These are phyloP conservation scores for Fusarium succisae DNA, from an alignment of 2,329 filamentous ascomycete genomes.

Conservation along the genomic window DNA sequence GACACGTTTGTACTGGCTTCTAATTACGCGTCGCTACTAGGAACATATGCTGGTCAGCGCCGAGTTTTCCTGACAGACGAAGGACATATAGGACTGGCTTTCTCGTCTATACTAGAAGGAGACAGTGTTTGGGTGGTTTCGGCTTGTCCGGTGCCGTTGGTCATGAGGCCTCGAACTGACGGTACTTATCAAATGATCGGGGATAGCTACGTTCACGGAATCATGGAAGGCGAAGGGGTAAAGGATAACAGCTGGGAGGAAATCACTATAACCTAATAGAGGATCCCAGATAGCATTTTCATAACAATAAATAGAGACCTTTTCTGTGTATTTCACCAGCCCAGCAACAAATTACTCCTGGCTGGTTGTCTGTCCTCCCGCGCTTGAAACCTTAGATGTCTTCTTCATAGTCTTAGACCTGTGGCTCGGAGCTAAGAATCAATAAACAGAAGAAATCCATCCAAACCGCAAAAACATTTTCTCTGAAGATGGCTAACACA, in stretches of 20 bases:
- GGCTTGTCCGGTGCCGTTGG: background rate
- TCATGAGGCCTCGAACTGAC: background rate
- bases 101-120: background rate
- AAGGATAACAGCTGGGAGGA: background rate
- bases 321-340: fast-evolving
- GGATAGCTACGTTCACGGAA: background rate
- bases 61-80: background rate
- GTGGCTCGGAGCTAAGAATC: background rate
- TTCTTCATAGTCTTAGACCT: fast-evolving
- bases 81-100: background rate
- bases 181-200: background rate
- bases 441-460: fast-evolving
- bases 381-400: background rate
- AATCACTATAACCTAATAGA: fast-evolving
- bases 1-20: background rate
- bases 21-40: background rate
- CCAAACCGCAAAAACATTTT: background rate
- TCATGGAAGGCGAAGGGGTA: background rate
- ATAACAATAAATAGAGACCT: background rate
- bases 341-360: background rate
- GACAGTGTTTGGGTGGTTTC: background rate
- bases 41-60: background rate
- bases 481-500: fast-evolving
- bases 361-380: background rate
- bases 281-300: fast-evolving